A percentile compares a stretch with the other conserved stretches of the same genome.
phyloP scores from a whole-genome alignment of 2,329 filamentous ascomycete genomes.

The Aspergillus phoenicis region DNA sequence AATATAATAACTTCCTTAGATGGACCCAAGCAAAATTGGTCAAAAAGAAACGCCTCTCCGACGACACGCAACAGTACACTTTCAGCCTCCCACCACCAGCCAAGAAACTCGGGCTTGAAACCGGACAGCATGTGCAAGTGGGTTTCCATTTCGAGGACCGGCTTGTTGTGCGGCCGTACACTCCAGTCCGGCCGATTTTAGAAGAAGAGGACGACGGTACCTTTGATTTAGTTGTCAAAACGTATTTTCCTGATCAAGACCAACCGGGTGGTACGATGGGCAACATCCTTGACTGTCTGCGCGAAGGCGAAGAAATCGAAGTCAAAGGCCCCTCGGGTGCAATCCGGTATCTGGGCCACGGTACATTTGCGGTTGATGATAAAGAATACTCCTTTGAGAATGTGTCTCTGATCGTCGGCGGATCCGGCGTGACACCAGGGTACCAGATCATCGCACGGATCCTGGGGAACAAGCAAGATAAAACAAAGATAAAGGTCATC shows the following conservation, averaged over 20 bases:
- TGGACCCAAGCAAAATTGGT: conserved; percentile 32
- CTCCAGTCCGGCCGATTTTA: conserved; percentile 52
- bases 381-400: conserved; percentile 41
- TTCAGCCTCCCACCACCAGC: neutral
- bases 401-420: conserved; percentile 54
- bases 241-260: conserved; percentile 51
- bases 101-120: too few species aligned
- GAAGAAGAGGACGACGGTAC: conserved; percentile 44
- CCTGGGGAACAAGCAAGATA: conserved; percentile 42
- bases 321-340: conserved; percentile 55
- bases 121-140: conserved; percentile 53
- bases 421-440: conserved; percentile 56
- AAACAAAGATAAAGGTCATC: conserved; percentile 38
- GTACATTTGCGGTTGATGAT: conserved; percentile 49
- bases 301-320: conserved; percentile 53
- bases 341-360: conserved; percentile 54
- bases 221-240: conserved; percentile 56
- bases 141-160: conserved; percentile 57
- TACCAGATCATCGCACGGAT: conserved; percentile 54
- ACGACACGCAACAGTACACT: conserved; percentile 54
- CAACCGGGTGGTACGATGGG: conserved; percentile 58
- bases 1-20: conserved; percentile 35
- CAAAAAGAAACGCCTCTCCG: conserved; percentile 47
- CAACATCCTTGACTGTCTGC: conserved; percentile 56
- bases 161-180: conserved; percentile 56